phyloP scores from a whole-genome alignment of 2,329 filamentous ascomycete species.

The Zymoseptoria tritici region DNA sequence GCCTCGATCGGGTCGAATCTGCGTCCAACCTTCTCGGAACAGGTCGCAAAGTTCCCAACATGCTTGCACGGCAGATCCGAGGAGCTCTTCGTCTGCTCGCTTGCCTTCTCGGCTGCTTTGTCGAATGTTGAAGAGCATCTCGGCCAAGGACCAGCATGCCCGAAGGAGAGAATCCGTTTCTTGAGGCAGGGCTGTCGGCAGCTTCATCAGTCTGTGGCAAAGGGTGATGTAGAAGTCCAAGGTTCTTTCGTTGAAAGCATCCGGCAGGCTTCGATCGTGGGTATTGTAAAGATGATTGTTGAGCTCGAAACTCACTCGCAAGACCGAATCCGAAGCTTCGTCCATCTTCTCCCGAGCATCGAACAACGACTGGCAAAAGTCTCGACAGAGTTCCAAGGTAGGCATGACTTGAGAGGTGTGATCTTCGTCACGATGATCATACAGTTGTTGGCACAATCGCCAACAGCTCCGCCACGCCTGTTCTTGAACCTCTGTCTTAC shows the following conservation, averaged over 20 bases:
- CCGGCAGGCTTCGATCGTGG: conserved; percentile 74
- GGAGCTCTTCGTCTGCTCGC: conserved; percentile 69
- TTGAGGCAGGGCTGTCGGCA: conserved; percentile 66
- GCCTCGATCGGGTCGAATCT: conserved; percentile 74
- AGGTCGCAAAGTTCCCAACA: conserved; percentile 94
- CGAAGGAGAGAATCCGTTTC: conserved; percentile 78
- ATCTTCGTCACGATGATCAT: conserved; percentile 69
- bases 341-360: conserved; percentile 73
- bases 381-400: conserved; percentile 78
- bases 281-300: conserved; percentile 95
- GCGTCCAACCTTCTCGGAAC: conserved; percentile 86
- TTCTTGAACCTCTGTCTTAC: conserved; percentile 70
- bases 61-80: conserved; percentile 81
- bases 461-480: conserved; percentile 91
- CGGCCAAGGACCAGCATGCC: conserved; percentile 83
- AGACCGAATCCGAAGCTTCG: conserved; percentile 73
- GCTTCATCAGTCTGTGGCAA: conserved; percentile 94
- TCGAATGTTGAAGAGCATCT: conserved; percentile 86
- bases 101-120: conserved; percentile 71
- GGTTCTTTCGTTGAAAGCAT: conserved; percentile 80
- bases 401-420: conserved; percentile 60
- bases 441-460: conserved; percentile 84
- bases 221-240: conserved; percentile 91
- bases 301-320: conserved; percentile 88
- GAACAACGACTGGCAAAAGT: conserved; percentile 87